Evolutionary conservation across 2,329 filamentous ascomycete genomes (phyloP).

Genomic region (Ophiobolus disseminans): DNA sequence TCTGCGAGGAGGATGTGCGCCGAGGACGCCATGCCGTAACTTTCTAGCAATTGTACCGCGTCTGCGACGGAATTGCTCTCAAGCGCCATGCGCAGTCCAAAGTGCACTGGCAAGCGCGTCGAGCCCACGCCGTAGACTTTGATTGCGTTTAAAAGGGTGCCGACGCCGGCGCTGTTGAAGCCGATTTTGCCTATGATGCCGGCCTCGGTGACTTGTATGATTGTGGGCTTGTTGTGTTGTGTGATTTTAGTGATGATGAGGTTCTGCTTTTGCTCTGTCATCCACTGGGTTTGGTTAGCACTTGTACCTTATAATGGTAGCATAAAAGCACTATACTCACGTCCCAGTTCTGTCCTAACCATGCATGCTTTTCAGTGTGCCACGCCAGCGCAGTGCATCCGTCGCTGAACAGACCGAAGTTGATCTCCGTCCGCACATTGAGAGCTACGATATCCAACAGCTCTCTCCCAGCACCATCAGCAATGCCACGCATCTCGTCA

Average conservation of each 20-base stretch:
- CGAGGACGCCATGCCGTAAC: conserved; percentile 59
- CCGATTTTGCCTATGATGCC: conserved; percentile 72
- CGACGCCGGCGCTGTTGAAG: conserved; percentile 65
- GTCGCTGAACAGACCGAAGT: conserved; percentile 64
- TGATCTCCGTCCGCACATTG: conserved; percentile 65
- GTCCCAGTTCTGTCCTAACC: conserved; percentile 67
- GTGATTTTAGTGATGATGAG: conserved; percentile 58
- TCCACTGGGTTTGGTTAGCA: conserved; percentile 53
- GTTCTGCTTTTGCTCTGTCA: conserved; percentile 57
- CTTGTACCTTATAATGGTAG: neutral
- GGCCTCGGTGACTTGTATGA: conserved; percentile 66
- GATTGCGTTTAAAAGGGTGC: conserved; percentile 68
- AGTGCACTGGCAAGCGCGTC: conserved; percentile 64
- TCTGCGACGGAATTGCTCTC: conserved; percentile 58
- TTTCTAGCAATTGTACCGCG: conserved; percentile 55
- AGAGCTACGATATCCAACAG: conserved; percentile 64
- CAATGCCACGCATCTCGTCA: conserved; percentile 60
- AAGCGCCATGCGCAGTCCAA: conserved; percentile 64
- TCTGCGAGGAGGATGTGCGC: conserved; percentile 65
- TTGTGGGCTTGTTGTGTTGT: conserved; percentile 54
- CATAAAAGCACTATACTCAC: too few species aligned
- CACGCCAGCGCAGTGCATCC: conserved; percentile 64
- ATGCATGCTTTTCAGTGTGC: conserved; percentile 48
- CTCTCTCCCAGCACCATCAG: conserved; percentile 56
- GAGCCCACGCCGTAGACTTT: conserved; percentile 62